phyloP scores from a whole-genome alignment of 2,329 filamentous ascomycete genomes.

The Colletotrichum truncatum region DNA sequence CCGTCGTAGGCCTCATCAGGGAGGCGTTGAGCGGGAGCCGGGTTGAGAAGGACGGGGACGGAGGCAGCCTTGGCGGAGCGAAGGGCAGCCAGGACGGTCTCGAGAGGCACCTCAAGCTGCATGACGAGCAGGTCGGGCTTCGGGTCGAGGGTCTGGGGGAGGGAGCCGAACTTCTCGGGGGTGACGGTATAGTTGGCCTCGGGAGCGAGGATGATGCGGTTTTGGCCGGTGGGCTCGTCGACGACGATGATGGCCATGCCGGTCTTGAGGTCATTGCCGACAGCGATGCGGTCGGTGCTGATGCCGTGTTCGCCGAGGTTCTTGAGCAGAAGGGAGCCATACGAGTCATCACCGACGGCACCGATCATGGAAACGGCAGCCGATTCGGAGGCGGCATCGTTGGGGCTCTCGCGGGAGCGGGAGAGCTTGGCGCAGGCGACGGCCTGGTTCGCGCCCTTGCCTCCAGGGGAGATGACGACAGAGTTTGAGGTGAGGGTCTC shows the following conservation, averaged over 20 bases:
- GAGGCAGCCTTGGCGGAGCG: conserved; percentile 53
- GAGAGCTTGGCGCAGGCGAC: conserved; percentile 88
- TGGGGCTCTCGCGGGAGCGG: conserved; percentile 47
- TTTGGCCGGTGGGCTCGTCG: conserved; percentile 76
- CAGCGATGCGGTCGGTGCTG: conserved; percentile 62
- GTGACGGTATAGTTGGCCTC: conserved; percentile 71
- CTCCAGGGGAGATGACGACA: conserved; percentile 84
- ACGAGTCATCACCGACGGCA: conserved; percentile 75
- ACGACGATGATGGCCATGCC: conserved; percentile 82
- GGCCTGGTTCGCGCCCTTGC: conserved; percentile 96
- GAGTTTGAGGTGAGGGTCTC: conserved; percentile 86
- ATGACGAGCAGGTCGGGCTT: conserved; percentile 73
- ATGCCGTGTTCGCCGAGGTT: conserved; percentile 71
- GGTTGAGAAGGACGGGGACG: conserved; percentile 81
- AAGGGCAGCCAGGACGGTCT: conserved; percentile 71
- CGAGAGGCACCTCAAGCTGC: conserved; percentile 80
- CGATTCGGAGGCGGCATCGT: conserved; percentile 43
- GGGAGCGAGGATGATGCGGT: conserved; percentile 78
- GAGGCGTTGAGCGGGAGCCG: conserved; percentile 78
- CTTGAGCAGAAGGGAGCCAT: conserved; percentile 67
- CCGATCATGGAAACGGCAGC: conserved; percentile 74
- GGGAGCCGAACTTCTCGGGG: conserved; percentile 44
- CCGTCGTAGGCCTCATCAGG: conserved; percentile 72
- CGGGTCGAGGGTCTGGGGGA: conserved; percentile 38
- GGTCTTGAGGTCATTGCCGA: conserved; percentile 57